A percentile compares a stretch with the other conserved stretches of the same genome.
Conservation (phyloP, 1,139 yeast species). For the Pneumocystis canis region DNA sequence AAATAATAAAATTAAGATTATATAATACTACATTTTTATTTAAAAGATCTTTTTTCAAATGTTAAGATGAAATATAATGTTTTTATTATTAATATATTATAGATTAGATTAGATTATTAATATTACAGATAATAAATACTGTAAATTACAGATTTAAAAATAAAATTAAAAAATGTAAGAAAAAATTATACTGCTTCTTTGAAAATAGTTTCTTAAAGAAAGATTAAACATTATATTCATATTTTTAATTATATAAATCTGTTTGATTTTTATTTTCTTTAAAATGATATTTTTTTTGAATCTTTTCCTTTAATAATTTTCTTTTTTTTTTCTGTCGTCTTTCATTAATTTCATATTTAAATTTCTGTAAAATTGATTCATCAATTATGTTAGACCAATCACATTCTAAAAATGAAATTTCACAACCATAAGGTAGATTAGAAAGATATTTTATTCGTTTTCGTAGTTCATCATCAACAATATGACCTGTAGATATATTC, state of each 20-base stretch:
- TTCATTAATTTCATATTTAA: constrained; percentile 44
- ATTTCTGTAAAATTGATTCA: constrained; percentile 39
- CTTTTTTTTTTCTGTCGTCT: constrained; percentile 40
- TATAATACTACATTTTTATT: no score
- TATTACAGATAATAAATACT: no score
- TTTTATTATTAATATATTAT: no score
- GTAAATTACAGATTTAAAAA: no score
- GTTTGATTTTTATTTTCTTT: background rate
- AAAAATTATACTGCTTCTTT: no score
- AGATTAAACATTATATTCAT: no score
- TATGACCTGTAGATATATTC: constrained; percentile 49
- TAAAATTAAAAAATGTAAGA: no score
- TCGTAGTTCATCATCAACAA: constrained; percentile 39
- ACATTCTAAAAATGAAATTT: constrained; percentile 70
- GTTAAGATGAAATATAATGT: no score
- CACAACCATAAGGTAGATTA: constrained; percentile 75
- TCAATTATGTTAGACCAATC: constrained; percentile 53
- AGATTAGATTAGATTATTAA: no score
- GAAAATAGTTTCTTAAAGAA: no score
- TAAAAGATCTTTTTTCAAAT: no score
- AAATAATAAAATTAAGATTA: no score
- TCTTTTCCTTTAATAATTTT: constrained; percentile 32
- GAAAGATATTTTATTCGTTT: constrained; percentile 59
- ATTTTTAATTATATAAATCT: background rate
- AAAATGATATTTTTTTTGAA: background rate